Percentiles rank a stretch among this genome's conserved stretches.
Evolutionary conservation across 2,329 filamentous ascomycete genomes (phyloP).

Genomic region (Cytospora piceicola): DNA sequence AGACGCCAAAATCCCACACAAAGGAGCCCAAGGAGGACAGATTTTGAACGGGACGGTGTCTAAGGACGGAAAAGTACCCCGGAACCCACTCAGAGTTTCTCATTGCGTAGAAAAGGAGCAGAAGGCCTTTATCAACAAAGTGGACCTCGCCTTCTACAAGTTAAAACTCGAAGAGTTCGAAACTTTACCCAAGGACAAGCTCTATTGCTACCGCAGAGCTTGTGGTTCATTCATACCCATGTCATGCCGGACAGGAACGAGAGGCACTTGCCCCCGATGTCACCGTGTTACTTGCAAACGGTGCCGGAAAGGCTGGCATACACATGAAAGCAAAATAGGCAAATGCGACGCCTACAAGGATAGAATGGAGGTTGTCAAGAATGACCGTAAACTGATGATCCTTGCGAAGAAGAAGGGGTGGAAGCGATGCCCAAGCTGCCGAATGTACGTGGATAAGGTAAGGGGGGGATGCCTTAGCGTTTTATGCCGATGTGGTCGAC

Average conservation of each 20-base stretch:
- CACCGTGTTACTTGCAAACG: constrained; percentile 6
- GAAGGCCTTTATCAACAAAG: constrained; percentile 1
- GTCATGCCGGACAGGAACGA: neutral
- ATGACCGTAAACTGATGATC: constrained; percentile 17
- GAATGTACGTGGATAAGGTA: constrained; percentile 11
- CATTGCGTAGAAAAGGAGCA: constrained; percentile 13
- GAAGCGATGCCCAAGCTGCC: constrained; percentile 16
- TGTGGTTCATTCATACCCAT: constrained; percentile 13
- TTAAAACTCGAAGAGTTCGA: constrained; percentile 9
- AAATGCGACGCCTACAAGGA: constrained; percentile 12
- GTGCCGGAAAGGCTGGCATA: constrained; percentile 10
- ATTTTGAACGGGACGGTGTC: constrained; percentile 2
- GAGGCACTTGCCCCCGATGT: constrained; percentile 5
- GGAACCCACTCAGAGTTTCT: constrained; percentile 13
- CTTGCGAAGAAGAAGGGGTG: constrained; percentile 19
- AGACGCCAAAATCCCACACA: neutral
- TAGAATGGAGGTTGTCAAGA: constrained; percentile 7
- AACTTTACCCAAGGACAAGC: constrained; percentile 3
- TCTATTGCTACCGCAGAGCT: constrained; percentile 16
- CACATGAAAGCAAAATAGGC: neutral
- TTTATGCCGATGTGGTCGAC: constrained; percentile 19
- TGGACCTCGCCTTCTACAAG: constrained; percentile 3
- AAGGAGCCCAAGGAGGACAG: neutral
- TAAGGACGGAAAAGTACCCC: too few species aligned
- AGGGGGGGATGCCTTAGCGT: constrained; percentile 19